These are phyloP conservation scores for Taphrina betulina DNA, from an alignment of 1,139 yeast species.

Conservation along the genomic window DNA sequence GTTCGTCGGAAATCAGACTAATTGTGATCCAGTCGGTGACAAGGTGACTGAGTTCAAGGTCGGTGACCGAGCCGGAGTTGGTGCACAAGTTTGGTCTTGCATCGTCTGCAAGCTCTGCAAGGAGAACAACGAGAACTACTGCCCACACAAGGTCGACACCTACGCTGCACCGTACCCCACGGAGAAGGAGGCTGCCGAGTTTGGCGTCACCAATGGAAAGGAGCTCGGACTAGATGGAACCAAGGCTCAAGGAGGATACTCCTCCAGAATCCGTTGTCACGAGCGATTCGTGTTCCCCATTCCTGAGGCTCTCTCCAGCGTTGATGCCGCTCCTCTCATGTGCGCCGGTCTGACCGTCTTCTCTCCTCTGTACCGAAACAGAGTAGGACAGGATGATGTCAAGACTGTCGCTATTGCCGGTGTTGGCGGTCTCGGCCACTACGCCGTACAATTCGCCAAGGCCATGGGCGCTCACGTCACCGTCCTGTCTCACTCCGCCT, in stretches of 20 bases:
- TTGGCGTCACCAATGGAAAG: slow-evolving; percentile 27
- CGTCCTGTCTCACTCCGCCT: slow-evolving; percentile 51
- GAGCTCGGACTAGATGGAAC: slow-evolving; percentile 39
- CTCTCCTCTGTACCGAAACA: slow-evolving; percentile 57
- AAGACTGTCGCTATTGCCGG: slow-evolving; percentile 58
- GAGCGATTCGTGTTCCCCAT: slow-evolving; percentile 57
- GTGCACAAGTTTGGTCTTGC: slow-evolving; percentile 57
- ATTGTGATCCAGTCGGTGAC: slow-evolving; percentile 49
- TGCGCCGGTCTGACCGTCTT: slow-evolving; percentile 69
- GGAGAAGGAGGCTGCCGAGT: slow-evolving; percentile 26
- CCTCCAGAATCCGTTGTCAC: slow-evolving; percentile 58
- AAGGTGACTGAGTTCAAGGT: slow-evolving; percentile 47
- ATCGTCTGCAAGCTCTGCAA: slow-evolving; percentile 52
- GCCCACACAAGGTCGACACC: slow-evolving; percentile 50
- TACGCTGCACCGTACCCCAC: slow-evolving; percentile 42
- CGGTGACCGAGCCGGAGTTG: slow-evolving; percentile 65
- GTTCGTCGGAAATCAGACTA: no score
- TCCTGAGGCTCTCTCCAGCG: slow-evolving; percentile 53
- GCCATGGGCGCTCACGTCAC: slow-evolving; percentile 56
- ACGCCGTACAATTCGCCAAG: slow-evolving; percentile 55
- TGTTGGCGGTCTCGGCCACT: slow-evolving; percentile 60
- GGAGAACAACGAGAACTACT: slow-evolving; percentile 54
- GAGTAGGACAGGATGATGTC: slow-evolving; percentile 44
- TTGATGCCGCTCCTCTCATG: slow-evolving; percentile 61
- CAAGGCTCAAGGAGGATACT: slow-evolving; percentile 59